Evolutionary conservation across 2,329 filamentous ascomycete genomes (phyloP), one percentile per base, ranked within the genome.

Genomic region (Aspergillus udagawae): DNA sequence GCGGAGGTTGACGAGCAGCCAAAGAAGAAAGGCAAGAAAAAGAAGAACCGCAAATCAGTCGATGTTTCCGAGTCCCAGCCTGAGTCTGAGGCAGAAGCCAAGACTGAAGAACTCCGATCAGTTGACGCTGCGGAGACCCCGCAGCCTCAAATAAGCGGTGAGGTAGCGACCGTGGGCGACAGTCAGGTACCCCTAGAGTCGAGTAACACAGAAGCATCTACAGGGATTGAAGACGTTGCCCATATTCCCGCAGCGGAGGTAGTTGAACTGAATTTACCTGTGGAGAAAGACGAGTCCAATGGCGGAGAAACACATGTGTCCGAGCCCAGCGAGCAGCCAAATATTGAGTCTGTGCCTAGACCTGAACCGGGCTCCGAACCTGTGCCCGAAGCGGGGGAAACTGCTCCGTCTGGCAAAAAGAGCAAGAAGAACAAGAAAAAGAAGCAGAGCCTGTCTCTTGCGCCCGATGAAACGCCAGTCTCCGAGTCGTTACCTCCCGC

Each of bases 21-120:
- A 38, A 56, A 59, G 23, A 65, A 63, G 56, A 66, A 66, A 52
- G 57, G 57, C 23, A 65, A 66, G 51, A 66, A 63, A 41, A 66
- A 65, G 57, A 69, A 63, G 23, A 66, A 63, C 20, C 55, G 57
- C 41, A 61, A 63, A 50, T 57, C 61, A 23, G 27, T 45, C 14
- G 48, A 35, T 45, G 44, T 57, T 38, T 52, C 61, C 35, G 62
- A 63, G 47, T 32, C 55, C 42, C 54, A 54, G 51, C 54, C 51
- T 38, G 60, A 63, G 38, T 49, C 57, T 12, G 55, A 59, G 23
- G 10, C 32, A 3, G 53, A 54, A 28, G 38, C 20, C 17, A 56
- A 59, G 35, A 51, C 54, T 35, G 56, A 55, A 44, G 52, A 58
- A 35, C 47, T 55, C n/a, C 54, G 32, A 23, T 21, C 42, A 12